Evolutionary conservation across 805 yeast genomes (phyloP), one percentile per base, ranked within the genome.

Genomic region (Metschnikowia similis): DNA sequence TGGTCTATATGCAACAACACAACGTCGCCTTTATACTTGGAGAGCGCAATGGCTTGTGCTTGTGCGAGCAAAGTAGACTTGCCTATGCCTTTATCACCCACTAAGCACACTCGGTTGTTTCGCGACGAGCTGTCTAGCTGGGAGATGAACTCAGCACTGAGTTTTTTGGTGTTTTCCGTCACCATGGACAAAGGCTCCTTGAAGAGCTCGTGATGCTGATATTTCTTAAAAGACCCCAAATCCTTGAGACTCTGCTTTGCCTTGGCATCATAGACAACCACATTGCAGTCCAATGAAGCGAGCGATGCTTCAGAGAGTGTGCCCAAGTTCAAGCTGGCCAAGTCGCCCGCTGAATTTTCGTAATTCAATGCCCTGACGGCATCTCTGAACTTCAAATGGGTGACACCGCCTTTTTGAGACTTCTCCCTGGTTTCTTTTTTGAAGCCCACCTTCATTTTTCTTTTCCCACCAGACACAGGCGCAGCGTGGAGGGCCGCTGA

Each of bases 1-100:
- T 81, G 71, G 29, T 89, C 81, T 14, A 89, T 66, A 45, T 87
- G 88, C 41, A 90, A 59, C 4, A 88, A 67, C 13, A 85, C 72
- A 28, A 77, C 66, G 14, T 71, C 65, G 16, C 52, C 45, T 6
- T 62, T 53, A 31, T 67, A 62, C 32, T 73, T 54, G 8, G 66
- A 59, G 29, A 61, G 52, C 3, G 82, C 77, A 42, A 87, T 66
- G 0, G 85, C 81, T 39, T 85, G 85, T 1, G 84, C 73, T 65
- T 90, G 96, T 0, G 91, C 66, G 42, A 90, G 59, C 35, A 84
- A 60, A 0, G 89, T 80, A 3, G 92, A 80, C 70, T 90, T 91
- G 7, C 97, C 97, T 9, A 80, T 75, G 44, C 96, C 96, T 40
- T 79, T 68, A 48, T 78, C 83, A 39, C 96, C 96, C 17, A 79